These are phyloP conservation scores for Elongisporangium senticosum DNA, from an alignment of 352 stramenopile genomes.

Conservation along the genomic window DNA sequence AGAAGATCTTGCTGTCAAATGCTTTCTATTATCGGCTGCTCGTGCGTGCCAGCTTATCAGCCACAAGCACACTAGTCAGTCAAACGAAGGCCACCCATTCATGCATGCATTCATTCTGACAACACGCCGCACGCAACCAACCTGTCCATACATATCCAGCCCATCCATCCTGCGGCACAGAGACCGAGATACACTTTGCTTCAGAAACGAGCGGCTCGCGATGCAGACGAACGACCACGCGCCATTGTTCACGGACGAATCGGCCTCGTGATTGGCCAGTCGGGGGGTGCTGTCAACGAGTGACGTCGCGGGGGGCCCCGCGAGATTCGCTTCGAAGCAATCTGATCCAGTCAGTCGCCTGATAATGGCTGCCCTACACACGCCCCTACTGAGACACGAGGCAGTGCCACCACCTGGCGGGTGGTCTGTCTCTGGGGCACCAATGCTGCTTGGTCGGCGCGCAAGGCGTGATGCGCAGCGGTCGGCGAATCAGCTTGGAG, in stretches of 20 bases:
- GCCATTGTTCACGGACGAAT: not conserved
- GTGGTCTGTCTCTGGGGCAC: not conserved
- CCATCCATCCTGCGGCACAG: not conserved
- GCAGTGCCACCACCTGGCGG: not conserved
- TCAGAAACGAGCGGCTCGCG: not conserved
- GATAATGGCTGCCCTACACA: not conserved
- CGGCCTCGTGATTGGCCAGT: not conserved
- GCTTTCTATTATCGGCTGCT: not conserved
- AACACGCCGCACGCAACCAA: no score
- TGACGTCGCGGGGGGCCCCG: not conserved
- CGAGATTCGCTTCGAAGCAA: not conserved
- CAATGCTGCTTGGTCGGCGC: not conserved
- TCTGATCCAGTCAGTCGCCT: not conserved
- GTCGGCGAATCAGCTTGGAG: not conserved
- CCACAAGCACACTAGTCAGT: not conserved
- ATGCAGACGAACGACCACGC: not conserved
- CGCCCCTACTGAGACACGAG: not conserved
- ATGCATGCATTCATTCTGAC: not conserved
- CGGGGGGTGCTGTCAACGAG: not conserved
- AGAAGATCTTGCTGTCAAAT: not conserved
- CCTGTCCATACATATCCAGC: not conserved
- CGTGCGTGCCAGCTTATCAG: not conserved
- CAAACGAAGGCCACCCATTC: not conserved
- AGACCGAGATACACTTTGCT: not conserved
- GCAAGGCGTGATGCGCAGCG: not conserved